Evolutionary conservation across 1,284 basidiomycete species (phyloP).

Genomic region (Serendipita sp.): DNA sequence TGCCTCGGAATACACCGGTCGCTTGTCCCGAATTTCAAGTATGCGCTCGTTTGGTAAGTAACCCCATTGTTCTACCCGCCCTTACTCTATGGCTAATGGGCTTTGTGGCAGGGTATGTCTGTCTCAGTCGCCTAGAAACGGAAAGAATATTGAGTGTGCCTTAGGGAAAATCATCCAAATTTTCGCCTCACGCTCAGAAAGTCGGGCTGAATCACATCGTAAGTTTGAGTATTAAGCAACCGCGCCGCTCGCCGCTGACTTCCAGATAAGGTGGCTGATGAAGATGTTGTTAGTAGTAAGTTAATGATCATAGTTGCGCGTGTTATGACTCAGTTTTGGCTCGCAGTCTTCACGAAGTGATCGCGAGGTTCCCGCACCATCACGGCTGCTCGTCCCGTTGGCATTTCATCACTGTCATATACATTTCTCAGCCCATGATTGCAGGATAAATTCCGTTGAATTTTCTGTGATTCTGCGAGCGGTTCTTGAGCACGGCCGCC

Average conservation of each 20-base stretch:
- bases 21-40: slow-evolving; percentile 79
- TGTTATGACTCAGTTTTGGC: slow-evolving; percentile 6
- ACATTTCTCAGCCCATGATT: not conserved
- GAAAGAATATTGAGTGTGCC: slow-evolving; percentile 15
- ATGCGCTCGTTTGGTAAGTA: slow-evolving; percentile 72
- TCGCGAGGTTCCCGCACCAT: not conserved
- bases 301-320: slow-evolving; percentile 14
- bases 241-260: slow-evolving; percentile 54
- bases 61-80: not conserved
- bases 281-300: slow-evolving; percentile 88
- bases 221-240: slow-evolving; percentile 9
- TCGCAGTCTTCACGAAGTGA: slow-evolving; percentile 26
- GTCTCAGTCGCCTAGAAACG: slow-evolving; percentile 14
- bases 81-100: not conserved
- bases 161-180: slow-evolving; percentile 80
- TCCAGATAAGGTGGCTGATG: slow-evolving; percentile 57
- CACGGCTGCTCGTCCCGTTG: not conserved
- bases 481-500: no score
- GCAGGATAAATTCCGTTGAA: not conserved
- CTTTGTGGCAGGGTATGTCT: slow-evolving; percentile 12
- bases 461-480: no score
- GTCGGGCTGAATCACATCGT: slow-evolving; percentile 26
- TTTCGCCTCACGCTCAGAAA: slow-evolving; percentile 85
- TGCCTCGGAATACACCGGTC: slow-evolving; percentile 87
- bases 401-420: not conserved